Base-by-base conservation (phyloP, 1,139 yeast genomes). In the Yamadazyma diddensiae region DNA sequence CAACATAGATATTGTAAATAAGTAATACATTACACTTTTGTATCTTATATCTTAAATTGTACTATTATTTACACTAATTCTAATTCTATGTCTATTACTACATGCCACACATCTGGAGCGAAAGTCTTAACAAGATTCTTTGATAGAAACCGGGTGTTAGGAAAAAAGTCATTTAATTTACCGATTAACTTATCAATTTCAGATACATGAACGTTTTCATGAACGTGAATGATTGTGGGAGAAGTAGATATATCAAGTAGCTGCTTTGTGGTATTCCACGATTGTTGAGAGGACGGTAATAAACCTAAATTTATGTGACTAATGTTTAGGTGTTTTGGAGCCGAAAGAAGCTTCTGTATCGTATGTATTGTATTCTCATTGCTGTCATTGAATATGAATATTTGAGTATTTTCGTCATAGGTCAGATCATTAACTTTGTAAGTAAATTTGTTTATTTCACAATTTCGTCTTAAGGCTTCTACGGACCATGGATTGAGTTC, bases 401-500 rank as follows among this genome's bases (percentile, higher is more conserved):
- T 65, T 18, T 42, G 48, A 1, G 56, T 47, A 3, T 57, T 56
- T 2, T 38, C 25, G 2, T 30, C 29, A 22, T 36, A 16, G 70
- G 53, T 36, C 52, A 21, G 12, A 8, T 34, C 24, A 20, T 38
- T 33, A 2, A 38, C 6, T 26, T 33, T 57, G 33, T 62, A 69
- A 5, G 45, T 50, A 53, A 72, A 66, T 7, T 63, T 59, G 42
- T 78, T 81, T 4, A 49, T 49, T 2, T 39, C 33, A 6, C 82
- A 67, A 1, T 88, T 88, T 27, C 78, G 60, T 2, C 58, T 47
- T 24, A 86, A 62, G 0, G 94, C 95, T 45, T 79, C 78, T 6
- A 82, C 71, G 29, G 94, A 82, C 94, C 92, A 86, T 1, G 88
- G 86, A 49, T 87, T 87, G 28, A 87, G 59, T 44, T 87, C 96